A percentile compares a stretch with the other conserved stretches of the same genome.
These are phyloP conservation scores for Candida multigemmis DNA, from an alignment of 805 yeast species.

Conservation along the genomic window DNA sequence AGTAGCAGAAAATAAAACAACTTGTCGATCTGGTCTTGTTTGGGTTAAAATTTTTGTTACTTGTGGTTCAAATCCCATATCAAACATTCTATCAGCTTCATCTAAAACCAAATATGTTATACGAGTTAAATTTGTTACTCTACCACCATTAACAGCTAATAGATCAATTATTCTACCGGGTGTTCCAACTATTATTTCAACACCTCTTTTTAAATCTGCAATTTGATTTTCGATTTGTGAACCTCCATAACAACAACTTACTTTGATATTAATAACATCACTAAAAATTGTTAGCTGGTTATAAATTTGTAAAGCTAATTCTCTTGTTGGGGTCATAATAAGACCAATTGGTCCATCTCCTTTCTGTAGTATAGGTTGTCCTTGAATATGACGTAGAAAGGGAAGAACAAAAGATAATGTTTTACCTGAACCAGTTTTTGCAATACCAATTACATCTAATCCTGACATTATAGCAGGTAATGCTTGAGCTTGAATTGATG, in stretches of 20 bases:
- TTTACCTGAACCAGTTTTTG: slow-evolving; percentile 95
- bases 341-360: slow-evolving; percentile 72
- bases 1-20: slow-evolving; percentile 89
- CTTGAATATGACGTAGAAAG: slow-evolving; percentile 71
- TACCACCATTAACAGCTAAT: slow-evolving; percentile 73
- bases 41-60: slow-evolving; percentile 70
- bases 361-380: slow-evolving; percentile 44
- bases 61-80: slow-evolving; percentile 96
- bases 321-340: slow-evolving; percentile 86
- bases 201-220: slow-evolving; percentile 66
- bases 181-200: slow-evolving; percentile 80
- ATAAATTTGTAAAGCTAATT: slow-evolving; percentile 76
- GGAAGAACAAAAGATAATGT: slow-evolving; percentile 86
- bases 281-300: slow-evolving; percentile 57
- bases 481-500: slow-evolving; percentile 87
- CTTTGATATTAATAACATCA: slow-evolving; percentile 37
- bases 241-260: slow-evolving; percentile 88
- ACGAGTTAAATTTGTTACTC: slow-evolving; percentile 56
- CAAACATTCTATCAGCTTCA: slow-evolving; percentile 96
- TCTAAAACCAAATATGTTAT: slow-evolving; percentile 83
- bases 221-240: slow-evolving; percentile 77
- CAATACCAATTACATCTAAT: slow-evolving; percentile 84
- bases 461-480: slow-evolving; percentile 89
- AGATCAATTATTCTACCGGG: slow-evolving; percentile 93
- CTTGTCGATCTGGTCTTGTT: slow-evolving; percentile 79